Conservation (phyloP, 345 rosid species). For the Boechera retrofracta region DNA sequence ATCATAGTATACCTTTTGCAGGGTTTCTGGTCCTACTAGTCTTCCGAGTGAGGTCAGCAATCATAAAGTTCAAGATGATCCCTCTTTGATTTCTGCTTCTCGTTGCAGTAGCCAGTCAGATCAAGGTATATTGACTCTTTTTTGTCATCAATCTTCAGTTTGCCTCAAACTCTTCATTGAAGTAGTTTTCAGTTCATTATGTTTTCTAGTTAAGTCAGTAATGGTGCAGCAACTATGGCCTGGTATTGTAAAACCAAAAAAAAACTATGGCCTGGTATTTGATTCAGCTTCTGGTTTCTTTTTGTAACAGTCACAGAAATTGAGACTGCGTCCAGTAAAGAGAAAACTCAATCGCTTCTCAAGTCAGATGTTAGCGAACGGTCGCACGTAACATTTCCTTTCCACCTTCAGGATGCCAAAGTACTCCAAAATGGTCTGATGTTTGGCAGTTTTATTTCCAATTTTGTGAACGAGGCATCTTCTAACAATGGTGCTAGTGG, state of each 20-base stretch:
- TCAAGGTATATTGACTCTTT: constrained; percentile 47
- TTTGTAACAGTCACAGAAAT: constrained; percentile 25
- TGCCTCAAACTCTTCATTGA: background rate
- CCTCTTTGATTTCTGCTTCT: constrained; percentile 42
- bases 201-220: constrained; percentile 5
- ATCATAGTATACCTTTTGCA: constrained; percentile 33
- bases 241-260: too few relatives aligned
- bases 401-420: constrained; percentile 73
- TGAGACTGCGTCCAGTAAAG: constrained; percentile 43
- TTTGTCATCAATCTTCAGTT: background rate
- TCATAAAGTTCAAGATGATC: constrained; percentile 37
- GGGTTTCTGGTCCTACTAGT: constrained; percentile 52
- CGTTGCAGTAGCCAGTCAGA: constrained; percentile 35
- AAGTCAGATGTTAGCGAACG: constrained; percentile 50
- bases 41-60: constrained; percentile 50
- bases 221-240: constrained; percentile 3
- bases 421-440: constrained; percentile 72
- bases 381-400: constrained; percentile 77
- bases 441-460: constrained; percentile 84
- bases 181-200: constrained; percentile 20
- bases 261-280: constrained; percentile 21
- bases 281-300: constrained; percentile 17
- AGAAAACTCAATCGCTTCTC: constrained; percentile 44
- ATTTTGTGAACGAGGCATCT: constrained; percentile 45
- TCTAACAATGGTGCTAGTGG: constrained; percentile 44